Conservation (phyloP, 352 stramenopile genomes). For the Pythium brassicae region DNA sequence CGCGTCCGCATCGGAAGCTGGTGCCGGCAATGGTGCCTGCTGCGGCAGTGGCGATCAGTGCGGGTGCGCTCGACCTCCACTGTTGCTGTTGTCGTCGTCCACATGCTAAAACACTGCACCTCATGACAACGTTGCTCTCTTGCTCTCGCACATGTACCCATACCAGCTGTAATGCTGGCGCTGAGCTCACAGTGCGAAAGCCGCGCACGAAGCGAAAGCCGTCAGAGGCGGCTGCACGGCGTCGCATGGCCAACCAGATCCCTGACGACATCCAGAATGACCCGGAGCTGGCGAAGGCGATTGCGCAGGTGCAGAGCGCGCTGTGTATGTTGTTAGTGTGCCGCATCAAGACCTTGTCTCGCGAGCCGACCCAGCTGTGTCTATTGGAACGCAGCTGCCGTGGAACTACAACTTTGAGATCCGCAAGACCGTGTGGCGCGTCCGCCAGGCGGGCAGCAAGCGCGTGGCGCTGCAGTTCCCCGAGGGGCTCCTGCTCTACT, state of each 20-base stretch:
- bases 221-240: slow-evolving; percentile 48
- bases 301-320: slow-evolving; percentile 49
- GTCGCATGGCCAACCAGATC: slow-evolving; percentile 85
- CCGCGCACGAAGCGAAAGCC: slow-evolving; percentile 56
- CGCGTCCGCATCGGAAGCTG: background rate
- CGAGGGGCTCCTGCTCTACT: slow-evolving; percentile 97
- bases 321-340: background rate
- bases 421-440: slow-evolving; percentile 96
- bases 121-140: background rate
- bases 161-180: background rate
- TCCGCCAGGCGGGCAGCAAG: slow-evolving; percentile 86
- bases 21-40: background rate
- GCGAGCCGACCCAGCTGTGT: background rate
- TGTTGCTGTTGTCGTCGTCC: background rate
- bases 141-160: background rate
- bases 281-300: slow-evolving; percentile 84
- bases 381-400: slow-evolving; percentile 74
- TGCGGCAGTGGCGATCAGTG: slow-evolving; percentile 5
- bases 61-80: slow-evolving; percentile 4
- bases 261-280: slow-evolving; percentile 90
- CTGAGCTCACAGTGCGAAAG: slow-evolving; percentile 29
- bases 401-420: slow-evolving; percentile 99
- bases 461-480: slow-evolving; percentile 98
- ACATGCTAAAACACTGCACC: background rate
- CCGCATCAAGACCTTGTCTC: no score